phyloP scores from a whole-genome alignment of 2,329 filamentous ascomycete genomes.

The Coccinonectria pachysandricola region DNA sequence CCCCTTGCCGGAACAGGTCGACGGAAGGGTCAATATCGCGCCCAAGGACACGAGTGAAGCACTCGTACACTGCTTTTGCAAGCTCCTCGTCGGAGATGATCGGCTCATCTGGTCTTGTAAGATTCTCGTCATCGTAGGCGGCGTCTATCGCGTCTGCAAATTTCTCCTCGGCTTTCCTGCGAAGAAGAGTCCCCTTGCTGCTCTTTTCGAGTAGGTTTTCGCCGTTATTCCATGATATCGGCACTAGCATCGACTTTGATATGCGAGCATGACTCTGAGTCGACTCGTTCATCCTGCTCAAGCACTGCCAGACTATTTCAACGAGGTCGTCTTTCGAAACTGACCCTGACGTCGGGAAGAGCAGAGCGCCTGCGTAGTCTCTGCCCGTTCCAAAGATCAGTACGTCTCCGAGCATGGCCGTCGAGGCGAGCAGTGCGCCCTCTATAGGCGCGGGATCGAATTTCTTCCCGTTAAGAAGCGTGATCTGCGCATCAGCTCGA shows the following conservation, averaged over 20 bases:
- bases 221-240: conserved; percentile 23
- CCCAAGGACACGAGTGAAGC: conserved; percentile 23
- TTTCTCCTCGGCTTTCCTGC: conserved; percentile 37
- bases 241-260: conserved; percentile 37
- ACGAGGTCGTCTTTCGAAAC: not conserved
- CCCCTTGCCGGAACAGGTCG: conserved; percentile 47
- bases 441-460: conserved; percentile 55
- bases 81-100: conserved; percentile 26
- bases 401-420: conserved; percentile 41
- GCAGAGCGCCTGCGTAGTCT: conserved; percentile 44
- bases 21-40: conserved; percentile 22
- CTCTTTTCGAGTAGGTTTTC: conserved; percentile 39
- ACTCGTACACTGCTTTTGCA: conserved; percentile 17
- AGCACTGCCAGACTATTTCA: not conserved
- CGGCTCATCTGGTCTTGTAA: not conserved
- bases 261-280: conserved; percentile 40
- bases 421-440: conserved; percentile 35
- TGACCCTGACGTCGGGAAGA: conserved; percentile 32
- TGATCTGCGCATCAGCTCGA: conserved; percentile 49
- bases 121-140: conserved; percentile 28
- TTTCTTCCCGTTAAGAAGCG: conserved; percentile 55
- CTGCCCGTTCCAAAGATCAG: conserved; percentile 47
- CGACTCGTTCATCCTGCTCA: not conserved
- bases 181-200: conserved; percentile 51
- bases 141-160: conserved; percentile 36